phyloP scores from a whole-genome alignment of 73 alveolate genomes.

The Paramecium sexaurelia region DNA sequence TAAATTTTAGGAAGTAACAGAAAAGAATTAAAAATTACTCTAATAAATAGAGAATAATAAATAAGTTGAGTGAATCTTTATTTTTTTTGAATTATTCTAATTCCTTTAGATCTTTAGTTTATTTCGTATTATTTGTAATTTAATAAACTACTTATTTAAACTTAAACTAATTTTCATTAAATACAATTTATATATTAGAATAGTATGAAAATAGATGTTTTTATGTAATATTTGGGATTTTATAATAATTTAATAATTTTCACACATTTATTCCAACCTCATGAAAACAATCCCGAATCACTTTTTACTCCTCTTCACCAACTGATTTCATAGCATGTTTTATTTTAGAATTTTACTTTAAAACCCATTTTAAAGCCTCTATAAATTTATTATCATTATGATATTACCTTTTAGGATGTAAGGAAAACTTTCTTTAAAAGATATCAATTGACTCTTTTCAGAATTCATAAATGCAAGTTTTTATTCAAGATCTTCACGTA shows the following conservation, averaged over 20 bases:
- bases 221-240: neutral
- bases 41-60: slow-evolving; percentile 14
- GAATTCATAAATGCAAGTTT: slow-evolving; percentile 53
- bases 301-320: slow-evolving; percentile 46
- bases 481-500: slow-evolving; percentile 51
- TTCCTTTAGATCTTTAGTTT: no score
- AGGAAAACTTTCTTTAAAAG: slow-evolving; percentile 51
- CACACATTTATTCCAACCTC: slow-evolving; percentile 38
- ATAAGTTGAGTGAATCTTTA: neutral
- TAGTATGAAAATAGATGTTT: no score
- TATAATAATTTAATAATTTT: neutral
- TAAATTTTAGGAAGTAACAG: slow-evolving; percentile 11
- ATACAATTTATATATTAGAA: no score
- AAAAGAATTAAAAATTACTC: neutral
- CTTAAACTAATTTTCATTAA: no score
- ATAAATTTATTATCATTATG: neutral
- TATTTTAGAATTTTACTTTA: slow-evolving; percentile 40
- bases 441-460: neutral
- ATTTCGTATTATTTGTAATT: no score
- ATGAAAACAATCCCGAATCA: slow-evolving; percentile 33
- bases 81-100: neutral
- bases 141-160: no score
- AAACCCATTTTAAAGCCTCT: slow-evolving; percentile 39
- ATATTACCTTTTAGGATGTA: slow-evolving; percentile 28
- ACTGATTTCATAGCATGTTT: slow-evolving; percentile 55